A percentile compares a stretch with the other conserved stretches of the same genome.
phyloP scores from a whole-genome alignment of 371 early-diverging fungal species.

The Apophysomyces sp. region DNA sequence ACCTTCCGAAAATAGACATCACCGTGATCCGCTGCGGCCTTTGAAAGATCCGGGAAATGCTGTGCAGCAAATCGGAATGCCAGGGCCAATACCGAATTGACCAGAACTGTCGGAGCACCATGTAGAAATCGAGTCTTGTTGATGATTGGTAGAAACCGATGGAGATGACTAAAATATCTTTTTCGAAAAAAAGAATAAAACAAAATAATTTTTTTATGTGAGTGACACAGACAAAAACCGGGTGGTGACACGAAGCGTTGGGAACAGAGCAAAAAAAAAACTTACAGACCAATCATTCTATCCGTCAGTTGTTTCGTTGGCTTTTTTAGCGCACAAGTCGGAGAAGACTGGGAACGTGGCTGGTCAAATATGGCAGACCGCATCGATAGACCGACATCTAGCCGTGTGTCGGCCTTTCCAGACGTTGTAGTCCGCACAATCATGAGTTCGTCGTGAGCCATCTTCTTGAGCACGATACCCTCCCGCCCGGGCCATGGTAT shows the following conservation, averaged over 20 bases:
- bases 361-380: slow-evolving; percentile 31
- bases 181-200: slow-evolving; percentile 1
- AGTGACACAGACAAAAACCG: slow-evolving; percentile 3
- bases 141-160: slow-evolving; percentile 58
- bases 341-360: slow-evolving; percentile 6
- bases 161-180: slow-evolving; percentile 57
- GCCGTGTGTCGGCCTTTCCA: slow-evolving; percentile 19
- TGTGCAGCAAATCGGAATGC: slow-evolving; percentile 40
- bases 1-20: slow-evolving; percentile 36
- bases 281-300: slow-evolving; percentile 28
- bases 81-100: slow-evolving; percentile 53
- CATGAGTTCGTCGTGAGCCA: slow-evolving; percentile 42
- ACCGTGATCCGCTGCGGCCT: slow-evolving; percentile 38
- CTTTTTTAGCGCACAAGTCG: slow-evolving; percentile 2
- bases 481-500: slow-evolving; percentile 42
- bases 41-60: slow-evolving; percentile 24
- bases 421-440: slow-evolving; percentile 31
- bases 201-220: not conserved
- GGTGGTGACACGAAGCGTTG: not conserved
- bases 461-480: slow-evolving; percentile 32
- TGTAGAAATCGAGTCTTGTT: slow-evolving; percentile 50
- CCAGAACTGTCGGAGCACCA: slow-evolving; percentile 37
- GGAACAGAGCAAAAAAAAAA: not conserved
- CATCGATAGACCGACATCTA: slow-evolving; percentile 43
- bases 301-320: slow-evolving; percentile 15